A percentile compares a stretch with the other conserved stretches of the same genome.
These are phyloP conservation scores for Brassica incana DNA, from an alignment of 345 rosid genomes.

Conservation along the genomic window DNA sequence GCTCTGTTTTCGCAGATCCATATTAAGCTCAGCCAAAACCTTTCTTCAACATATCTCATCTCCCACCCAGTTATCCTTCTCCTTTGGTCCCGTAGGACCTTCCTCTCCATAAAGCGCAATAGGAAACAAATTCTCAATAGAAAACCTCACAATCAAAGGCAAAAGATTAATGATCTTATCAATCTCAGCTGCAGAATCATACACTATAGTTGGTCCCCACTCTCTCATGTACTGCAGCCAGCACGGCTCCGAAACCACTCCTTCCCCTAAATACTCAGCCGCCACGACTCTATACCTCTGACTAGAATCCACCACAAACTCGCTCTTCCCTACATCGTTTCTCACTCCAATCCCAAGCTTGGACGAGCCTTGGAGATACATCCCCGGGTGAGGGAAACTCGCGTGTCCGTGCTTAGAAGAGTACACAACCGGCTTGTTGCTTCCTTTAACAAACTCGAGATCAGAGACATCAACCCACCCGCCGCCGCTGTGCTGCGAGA, in stretches of 20 bases:
- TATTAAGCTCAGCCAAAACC: not conserved
- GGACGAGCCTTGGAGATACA: conserved; percentile 74
- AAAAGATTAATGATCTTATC: conserved; percentile 67
- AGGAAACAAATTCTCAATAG: conserved; percentile 78
- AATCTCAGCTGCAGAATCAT: conserved; percentile 73
- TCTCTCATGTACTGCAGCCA: conserved; percentile 94
- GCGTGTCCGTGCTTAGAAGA: conserved; percentile 88
- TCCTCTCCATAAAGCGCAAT: conserved; percentile 89
- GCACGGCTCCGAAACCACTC: conserved; percentile 59
- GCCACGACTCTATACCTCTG: conserved; percentile 58
- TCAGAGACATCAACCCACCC: conserved; percentile 67
- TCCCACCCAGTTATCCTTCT: conserved; percentile 81
- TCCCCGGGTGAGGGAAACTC: conserved; percentile 80
- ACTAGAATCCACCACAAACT: conserved; percentile 66
- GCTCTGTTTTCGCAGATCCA: conserved; percentile 14
- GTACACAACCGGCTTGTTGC: conserved; percentile 65
- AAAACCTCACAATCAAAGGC: conserved; percentile 68
- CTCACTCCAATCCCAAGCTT: conserved; percentile 79
- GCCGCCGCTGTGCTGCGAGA: conserved; percentile 93
- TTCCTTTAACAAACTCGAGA: conserved; percentile 60
- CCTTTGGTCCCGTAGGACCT: conserved; percentile 97
- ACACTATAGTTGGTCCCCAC: conserved; percentile 89
- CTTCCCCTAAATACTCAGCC: conserved; percentile 71
- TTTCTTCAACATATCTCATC: conserved; percentile 57
- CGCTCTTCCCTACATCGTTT: conserved; percentile 65